Conservation (phyloP, 2,329 filamentous ascomycete species). For the Lecanosticta acicola region DNA sequence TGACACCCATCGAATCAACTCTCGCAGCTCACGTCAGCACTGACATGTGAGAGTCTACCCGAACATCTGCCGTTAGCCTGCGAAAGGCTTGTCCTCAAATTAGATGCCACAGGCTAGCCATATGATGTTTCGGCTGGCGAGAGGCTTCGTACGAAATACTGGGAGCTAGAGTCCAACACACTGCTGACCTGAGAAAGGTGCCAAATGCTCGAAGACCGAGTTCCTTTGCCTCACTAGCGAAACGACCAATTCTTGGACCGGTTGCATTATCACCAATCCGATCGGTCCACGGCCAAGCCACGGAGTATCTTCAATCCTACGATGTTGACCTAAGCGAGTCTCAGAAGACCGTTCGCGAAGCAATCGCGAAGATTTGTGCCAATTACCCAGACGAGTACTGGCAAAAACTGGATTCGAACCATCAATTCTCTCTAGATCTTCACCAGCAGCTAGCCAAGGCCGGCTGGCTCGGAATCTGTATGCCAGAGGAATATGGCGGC, state of each 20-base stretch:
- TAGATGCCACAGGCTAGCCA: too few relatives aligned
- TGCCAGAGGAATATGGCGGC: slow-evolving; percentile 40
- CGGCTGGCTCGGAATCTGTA: slow-evolving; percentile 44
- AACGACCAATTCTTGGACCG: not conserved
- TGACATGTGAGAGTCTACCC: too few relatives aligned
- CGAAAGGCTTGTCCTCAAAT: too few relatives aligned
- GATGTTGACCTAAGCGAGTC: slow-evolving; percentile 37
- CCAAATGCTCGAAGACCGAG: too few relatives aligned
- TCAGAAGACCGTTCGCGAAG: slow-evolving; percentile 39
- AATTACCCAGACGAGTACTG: slow-evolving; percentile 42
- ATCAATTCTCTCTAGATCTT: slow-evolving; percentile 43
- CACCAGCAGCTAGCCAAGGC: slow-evolving; percentile 37
- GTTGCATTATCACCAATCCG: not conserved
- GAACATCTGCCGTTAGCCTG: too few relatives aligned
- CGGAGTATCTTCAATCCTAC: slow-evolving; percentile 27
- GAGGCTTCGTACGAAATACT: not conserved
- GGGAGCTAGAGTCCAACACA: too few relatives aligned
- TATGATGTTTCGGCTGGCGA: not conserved
- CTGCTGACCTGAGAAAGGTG: too few relatives aligned
- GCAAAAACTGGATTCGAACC: slow-evolving; percentile 35
- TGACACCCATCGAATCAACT: too few relatives aligned
- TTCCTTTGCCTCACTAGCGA: too few relatives aligned
- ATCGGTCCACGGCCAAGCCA: slow-evolving; percentile 18
- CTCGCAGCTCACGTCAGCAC: too few relatives aligned
- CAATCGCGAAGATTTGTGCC: slow-evolving; percentile 41